Evolutionary conservation across 2,329 filamentous ascomycete species (phyloP).

Genomic region (Aurifilum marmelostoma): DNA sequence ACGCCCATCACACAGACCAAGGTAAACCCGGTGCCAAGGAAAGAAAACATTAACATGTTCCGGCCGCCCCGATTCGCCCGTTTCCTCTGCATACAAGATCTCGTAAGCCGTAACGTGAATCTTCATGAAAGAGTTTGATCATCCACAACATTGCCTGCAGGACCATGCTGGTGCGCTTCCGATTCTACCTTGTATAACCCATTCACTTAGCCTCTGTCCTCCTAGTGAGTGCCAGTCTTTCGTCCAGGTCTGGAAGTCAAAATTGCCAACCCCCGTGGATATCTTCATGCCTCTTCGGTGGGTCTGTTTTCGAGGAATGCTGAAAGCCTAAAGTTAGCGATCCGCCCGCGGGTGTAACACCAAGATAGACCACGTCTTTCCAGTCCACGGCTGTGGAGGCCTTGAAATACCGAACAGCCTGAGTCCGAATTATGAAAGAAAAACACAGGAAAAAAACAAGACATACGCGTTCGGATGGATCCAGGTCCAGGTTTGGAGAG

Average conservation of each 20-base stretch:
- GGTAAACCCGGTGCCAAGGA: neutral
- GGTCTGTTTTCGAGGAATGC: neutral
- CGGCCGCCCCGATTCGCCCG: neutral
- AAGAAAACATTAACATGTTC: neutral
- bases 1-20: neutral
- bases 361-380: neutral
- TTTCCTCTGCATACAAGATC: neutral
- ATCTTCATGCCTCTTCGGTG: neutral
- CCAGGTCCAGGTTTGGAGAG: constrained; percentile 8
- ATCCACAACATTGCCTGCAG: neutral
- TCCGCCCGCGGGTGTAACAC: constrained; percentile 17
- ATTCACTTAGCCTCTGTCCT: neutral
- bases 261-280: neutral
- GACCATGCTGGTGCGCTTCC: neutral
- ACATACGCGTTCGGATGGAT: constrained; percentile 28
- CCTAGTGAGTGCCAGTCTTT: neutral
- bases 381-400: neutral
- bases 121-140: neutral
- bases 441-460: constrained; percentile 16
- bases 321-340: constrained; percentile 25
- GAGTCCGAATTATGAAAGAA: neutral
- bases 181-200: neutral
- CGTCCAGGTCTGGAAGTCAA: neutral
- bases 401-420: neutral
- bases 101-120: neutral